Conservation (phyloP, 768 basidiomycete species). For the Mycena filopes region DNA sequence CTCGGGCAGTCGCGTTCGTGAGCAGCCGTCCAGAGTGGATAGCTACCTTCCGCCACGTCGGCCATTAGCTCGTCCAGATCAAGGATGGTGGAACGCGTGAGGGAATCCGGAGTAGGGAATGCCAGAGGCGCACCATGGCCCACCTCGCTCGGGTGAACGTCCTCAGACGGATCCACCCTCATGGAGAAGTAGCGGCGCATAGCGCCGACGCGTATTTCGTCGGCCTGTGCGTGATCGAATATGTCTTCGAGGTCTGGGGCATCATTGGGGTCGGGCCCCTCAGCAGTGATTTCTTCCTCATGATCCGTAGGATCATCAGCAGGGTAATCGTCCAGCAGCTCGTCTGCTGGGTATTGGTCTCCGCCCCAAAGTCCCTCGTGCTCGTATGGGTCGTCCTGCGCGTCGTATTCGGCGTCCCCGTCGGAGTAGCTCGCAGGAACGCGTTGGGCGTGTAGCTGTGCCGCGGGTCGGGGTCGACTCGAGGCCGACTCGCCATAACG, state of each 20-base stretch:
- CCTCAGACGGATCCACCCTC: not conserved
- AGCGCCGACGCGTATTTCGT: not conserved
- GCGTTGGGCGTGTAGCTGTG: not conserved
- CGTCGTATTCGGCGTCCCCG: not conserved
- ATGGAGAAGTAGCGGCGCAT: constrained; percentile 11
- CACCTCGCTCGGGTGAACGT: not conserved
- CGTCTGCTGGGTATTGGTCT: not conserved
- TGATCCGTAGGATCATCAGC: not conserved
- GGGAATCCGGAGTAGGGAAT: no score
- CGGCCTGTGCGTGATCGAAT: not conserved
- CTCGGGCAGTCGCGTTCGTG: not conserved
- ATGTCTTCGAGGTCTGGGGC: constrained; percentile 8
- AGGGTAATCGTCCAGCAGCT: not conserved
- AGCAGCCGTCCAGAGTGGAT: not conserved
- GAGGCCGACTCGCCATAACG: constrained; percentile 11
- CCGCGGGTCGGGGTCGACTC: not conserved
- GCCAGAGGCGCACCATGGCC: no score
- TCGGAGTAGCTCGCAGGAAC: constrained; percentile 1
- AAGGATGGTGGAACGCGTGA: not conserved
- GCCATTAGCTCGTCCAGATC: not conserved
- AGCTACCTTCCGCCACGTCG: not conserved
- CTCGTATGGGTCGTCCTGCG: not conserved
- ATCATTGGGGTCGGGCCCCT: not conserved
- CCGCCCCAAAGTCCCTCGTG: constrained; percentile 6
- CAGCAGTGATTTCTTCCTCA: no score